Evolutionary conservation across 768 basidiomycete genomes (phyloP), one percentile per base, ranked within the genome.

Genomic region (Pleurotus tuber-regium): DNA sequence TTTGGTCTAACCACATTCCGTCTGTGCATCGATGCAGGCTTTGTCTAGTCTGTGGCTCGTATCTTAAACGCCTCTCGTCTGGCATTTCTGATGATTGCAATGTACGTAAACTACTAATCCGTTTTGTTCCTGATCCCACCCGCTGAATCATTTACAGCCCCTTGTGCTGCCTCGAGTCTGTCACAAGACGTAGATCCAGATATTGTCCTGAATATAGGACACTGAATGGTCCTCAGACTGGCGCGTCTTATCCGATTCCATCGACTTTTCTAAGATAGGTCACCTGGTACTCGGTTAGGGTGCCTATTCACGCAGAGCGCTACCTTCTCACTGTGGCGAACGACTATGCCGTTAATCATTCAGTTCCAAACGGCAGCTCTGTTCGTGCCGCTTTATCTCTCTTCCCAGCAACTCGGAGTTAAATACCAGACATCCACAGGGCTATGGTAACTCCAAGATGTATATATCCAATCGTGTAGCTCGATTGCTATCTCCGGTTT

Each of bases 131-230:
- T 48, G 46, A 36, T 48, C 3, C 46, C 31, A 18, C 9, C 21
- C 23, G 11, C 28, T 21, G 18, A 21, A 23, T 21, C 7, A n/a
- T 16, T 23, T 19, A 35, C 46, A 48, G 18, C 21, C 31, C 12
- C 43, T 46, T 46, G 43, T n/a, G 7, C 16, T 46, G 46, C 46
- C 46, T 48, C 46, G 46, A 48, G 46, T 48, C 31, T 48, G 46
- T 48, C 46, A 33, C 46, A 35, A 33, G 46, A 48, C 46, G 31
- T 35, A 26, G 46, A 38, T 19, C 19, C 31, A 18, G 46, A 48
- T 19, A 38, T 38, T 38, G n/a, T 38, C 35, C 35, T 38, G n/a
- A n/a, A 19, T 18, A 19, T n/a, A 38, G 21, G 35, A 16, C 35
- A n/a, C n/a, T n/a, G n/a, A n/a, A n/a, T n/a, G n/a, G n/a, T n/a